Evolutionary conservation across 192 early-diverging fungal species (phyloP).

Genomic region (Rhizophagus clarus): DNA sequence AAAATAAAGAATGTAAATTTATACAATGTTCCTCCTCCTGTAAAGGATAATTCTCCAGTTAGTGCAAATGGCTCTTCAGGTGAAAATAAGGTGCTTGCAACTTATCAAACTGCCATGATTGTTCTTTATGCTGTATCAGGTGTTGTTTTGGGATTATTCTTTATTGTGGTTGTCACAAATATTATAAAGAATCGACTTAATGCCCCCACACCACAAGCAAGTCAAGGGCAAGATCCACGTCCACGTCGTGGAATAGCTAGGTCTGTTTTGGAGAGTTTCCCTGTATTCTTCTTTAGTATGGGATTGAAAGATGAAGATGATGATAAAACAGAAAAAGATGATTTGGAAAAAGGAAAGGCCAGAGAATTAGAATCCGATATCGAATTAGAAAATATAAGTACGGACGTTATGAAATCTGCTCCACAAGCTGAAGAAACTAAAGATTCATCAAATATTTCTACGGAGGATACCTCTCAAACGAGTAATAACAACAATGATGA

Average conservation of each 20-base stretch:
- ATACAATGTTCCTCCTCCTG: not conserved
- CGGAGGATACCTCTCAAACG: not conserved
- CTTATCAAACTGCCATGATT: slow-evolving; percentile 28
- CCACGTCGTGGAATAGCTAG: slow-evolving; percentile 2
- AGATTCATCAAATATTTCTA: not conserved
- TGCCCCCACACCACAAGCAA: not conserved
- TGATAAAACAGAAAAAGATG: not conserved
- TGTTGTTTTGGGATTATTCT: slow-evolving; percentile 25
- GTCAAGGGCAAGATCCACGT: not conserved
- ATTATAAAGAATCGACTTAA: slow-evolving; percentile 11
- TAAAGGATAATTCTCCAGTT: not conserved
- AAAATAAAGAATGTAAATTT: not conserved
- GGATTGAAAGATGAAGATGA: not conserved
- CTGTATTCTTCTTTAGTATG: slow-evolving; percentile 25
- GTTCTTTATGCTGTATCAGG: slow-evolving; percentile 25
- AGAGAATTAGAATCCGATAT: not conserved
- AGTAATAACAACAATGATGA: not conserved
- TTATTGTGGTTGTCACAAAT: slow-evolving; percentile 21
- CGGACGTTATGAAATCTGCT: not conserved
- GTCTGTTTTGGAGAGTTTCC: slow-evolving; percentile 29
- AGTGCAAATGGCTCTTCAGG: not conserved
- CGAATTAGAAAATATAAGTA: not conserved
- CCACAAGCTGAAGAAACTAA: not conserved
- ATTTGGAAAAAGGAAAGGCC: not conserved
- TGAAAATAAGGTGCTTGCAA: not conserved